phyloP scores from a whole-genome alignment of 1,139 yeast genomes.

The Hansenula lynferdii region DNA sequence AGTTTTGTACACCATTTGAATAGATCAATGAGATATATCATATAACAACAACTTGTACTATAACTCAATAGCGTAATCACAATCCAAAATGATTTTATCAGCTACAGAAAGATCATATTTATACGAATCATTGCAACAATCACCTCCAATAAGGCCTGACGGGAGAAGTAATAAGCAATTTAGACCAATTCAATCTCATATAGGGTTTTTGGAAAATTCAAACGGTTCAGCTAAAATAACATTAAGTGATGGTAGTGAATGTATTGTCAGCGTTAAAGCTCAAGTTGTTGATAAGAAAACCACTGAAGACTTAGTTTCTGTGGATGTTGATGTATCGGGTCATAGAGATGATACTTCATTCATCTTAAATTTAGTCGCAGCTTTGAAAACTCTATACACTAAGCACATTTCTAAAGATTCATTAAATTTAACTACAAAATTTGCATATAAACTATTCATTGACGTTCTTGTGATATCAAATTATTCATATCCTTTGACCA shows the following conservation, averaged over 20 bases:
- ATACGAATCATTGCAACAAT: conserved; percentile 60
- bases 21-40: too few relatives aligned
- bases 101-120: conserved; percentile 84
- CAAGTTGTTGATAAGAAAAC: conserved; percentile 62
- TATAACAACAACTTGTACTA: too few relatives aligned
- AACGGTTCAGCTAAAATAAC: conserved; percentile 90
- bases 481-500: conserved; percentile 67
- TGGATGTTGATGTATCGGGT: conserved; percentile 75
- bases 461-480: conserved; percentile 76
- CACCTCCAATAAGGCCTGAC: conserved; percentile 76
- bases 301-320: conserved; percentile 47
- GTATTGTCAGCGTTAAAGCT: conserved; percentile 84
- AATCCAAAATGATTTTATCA: conserved; percentile 60
- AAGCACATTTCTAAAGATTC: conserved; percentile 27
- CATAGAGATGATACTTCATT: conserved; percentile 65
- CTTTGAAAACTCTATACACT: conserved; percentile 24
- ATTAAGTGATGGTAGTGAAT: conserved; percentile 86
- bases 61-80: too few relatives aligned
- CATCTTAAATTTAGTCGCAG: conserved; percentile 52
- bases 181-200: conserved; percentile 80
- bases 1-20: too few relatives aligned
- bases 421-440: conserved; percentile 64
- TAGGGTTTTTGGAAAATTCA: conserved; percentile 77
- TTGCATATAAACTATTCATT: conserved; percentile 68
- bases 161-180: conserved; percentile 70